phyloP scores from a whole-genome alignment of 805 yeast genomes.

The Phaffomyces thermotolerans region DNA sequence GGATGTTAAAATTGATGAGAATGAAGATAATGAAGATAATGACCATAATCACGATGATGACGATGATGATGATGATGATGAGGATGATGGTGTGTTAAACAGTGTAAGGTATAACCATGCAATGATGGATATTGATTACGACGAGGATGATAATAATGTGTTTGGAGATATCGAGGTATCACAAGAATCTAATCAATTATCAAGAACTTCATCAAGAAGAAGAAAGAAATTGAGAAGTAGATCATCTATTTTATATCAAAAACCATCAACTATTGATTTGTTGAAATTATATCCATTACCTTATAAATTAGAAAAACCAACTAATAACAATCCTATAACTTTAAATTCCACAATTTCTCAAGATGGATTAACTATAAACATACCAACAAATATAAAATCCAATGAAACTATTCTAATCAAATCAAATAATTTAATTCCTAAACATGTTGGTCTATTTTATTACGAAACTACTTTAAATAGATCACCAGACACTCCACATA shows the following conservation, averaged over 20 bases:
- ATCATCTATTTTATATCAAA: background rate
- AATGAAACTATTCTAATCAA: constrained; percentile 22
- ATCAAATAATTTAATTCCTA: constrained; percentile 30
- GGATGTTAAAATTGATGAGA: background rate
- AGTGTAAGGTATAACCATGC: constrained; percentile 9
- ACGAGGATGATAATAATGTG: constrained; percentile 4
- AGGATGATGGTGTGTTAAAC: background rate
- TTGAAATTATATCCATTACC: constrained; percentile 4
- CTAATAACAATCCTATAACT: background rate
- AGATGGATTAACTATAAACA: background rate
- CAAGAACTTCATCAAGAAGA: background rate
- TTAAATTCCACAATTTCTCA: background rate
- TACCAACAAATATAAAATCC: constrained; percentile 8
- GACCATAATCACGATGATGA: background rate
- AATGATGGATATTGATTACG: constrained; percentile 14
- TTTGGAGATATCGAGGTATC: background rate
- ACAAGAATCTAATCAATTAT: background rate
- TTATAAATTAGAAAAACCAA: constrained; percentile 1
- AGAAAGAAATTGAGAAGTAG: background rate
- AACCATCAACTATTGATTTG: background rate
- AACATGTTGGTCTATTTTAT: constrained; percentile 40
- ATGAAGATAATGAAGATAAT: background rate
- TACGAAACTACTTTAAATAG: constrained; percentile 37
- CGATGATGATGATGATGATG: background rate
- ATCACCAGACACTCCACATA: constrained; percentile 24